phyloP scores from a whole-genome alignment of 1,284 basidiomycete species.

The Melanopsichium pennsylvanicum region DNA sequence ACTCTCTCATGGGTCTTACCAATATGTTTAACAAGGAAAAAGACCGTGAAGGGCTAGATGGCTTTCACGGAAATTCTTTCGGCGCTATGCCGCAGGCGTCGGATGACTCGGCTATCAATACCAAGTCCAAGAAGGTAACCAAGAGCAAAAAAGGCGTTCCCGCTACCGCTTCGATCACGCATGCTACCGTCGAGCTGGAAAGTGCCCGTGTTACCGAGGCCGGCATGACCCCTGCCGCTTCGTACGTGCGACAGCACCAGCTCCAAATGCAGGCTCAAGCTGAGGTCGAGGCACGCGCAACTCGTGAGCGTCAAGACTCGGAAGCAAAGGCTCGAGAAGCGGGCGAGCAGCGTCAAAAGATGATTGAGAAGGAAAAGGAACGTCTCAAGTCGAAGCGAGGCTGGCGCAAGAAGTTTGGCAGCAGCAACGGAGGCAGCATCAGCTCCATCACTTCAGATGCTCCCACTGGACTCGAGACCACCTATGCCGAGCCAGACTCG shows the following conservation, averaged over 20 bases:
- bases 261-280: conserved; percentile 72
- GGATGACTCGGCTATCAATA: conserved; percentile 66
- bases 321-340: conserved; percentile 68
- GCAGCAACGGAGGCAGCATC: conserved; percentile 38
- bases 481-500: conserved; percentile 33
- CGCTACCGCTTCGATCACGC: conserved; percentile 79
- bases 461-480: conserved; percentile 55
- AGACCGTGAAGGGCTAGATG: conserved; percentile 71
- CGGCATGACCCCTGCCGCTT: conserved; percentile 89
- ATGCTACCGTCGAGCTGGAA: conserved; percentile 85
- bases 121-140: conserved; percentile 64
- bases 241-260: conserved; percentile 83
- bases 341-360: conserved; percentile 67
- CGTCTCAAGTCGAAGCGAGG: conserved; percentile 63
- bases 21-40: conserved; percentile 76
- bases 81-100: conserved; percentile 67
- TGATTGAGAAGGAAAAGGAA: conserved; percentile 67
- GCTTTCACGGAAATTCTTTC: conserved; percentile 70
- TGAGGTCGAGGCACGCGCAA: conserved; percentile 65
- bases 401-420: conserved; percentile 66
- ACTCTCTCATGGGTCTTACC: conserved; percentile 90
- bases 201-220: conserved; percentile 72
- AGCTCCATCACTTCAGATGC: conserved; percentile 41
- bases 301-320: conserved; percentile 71
- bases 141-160: conserved; percentile 72